Percentiles rank a stretch among this genome's conserved stretches.
phyloP scores from a whole-genome alignment of 108 stramenopile genomes.

The Discostella pseudostelligera region DNA sequence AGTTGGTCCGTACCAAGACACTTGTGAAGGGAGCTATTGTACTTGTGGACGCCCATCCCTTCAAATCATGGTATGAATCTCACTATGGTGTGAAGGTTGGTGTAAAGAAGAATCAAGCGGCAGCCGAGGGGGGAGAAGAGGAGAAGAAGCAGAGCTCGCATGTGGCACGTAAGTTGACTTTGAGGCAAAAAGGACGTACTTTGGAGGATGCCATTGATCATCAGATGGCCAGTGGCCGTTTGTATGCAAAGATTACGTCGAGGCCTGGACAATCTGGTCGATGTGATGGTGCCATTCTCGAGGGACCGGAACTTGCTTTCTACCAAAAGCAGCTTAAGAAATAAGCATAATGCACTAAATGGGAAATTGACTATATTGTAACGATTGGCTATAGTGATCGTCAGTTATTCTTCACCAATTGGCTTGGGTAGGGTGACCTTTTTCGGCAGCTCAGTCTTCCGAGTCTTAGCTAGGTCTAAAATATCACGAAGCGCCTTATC shows the following conservation, averaged over 20 bases:
- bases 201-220: conserved; percentile 90
- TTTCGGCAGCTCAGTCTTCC: conserved; percentile 1
- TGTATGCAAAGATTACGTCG: conserved; percentile 95
- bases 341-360: conserved; percentile 49
- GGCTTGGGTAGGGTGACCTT: neutral
- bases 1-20: conserved; percentile 99
- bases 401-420: neutral
- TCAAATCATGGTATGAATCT: conserved; percentile 97
- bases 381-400: neutral
- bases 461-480: neutral
- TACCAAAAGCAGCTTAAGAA: conserved; percentile 97
- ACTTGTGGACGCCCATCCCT: conserved; percentile 96
- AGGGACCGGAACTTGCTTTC: conserved; percentile 98
- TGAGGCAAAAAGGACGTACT: conserved; percentile 82
- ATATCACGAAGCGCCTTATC: conserved; percentile 1
- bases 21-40: conserved; percentile 99
- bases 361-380: conserved; percentile 16
- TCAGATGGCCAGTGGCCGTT: conserved; percentile 96
- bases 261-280: conserved; percentile 99
- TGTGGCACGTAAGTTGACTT: conserved; percentile 79
- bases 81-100: conserved; percentile 98
- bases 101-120: conserved; percentile 84
- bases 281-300: conserved; percentile 97
- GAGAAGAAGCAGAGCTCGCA: conserved; percentile 63
- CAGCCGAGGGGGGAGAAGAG: conserved; percentile 51